Conservation (phyloP, 2,329 filamentous ascomycete species). For the Thermoascus crustaceus region DNA sequence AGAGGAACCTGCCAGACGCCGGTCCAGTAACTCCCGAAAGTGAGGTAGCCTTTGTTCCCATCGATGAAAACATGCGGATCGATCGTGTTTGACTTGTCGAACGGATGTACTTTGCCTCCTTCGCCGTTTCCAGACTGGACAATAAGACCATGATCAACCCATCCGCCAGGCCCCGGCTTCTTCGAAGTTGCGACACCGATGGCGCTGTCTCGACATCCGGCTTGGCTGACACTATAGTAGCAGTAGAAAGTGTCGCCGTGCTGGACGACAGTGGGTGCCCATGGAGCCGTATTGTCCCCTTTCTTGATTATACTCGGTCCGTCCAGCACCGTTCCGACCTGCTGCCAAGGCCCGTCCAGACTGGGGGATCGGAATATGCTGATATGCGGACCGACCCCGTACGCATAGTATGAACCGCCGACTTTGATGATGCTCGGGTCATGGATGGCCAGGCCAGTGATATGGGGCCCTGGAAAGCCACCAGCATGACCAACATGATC, state of each 20-base stretch:
- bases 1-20: slow-evolving; percentile 30
- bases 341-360: slow-evolving; percentile 25
- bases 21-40: slow-evolving; percentile 29
- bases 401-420: slow-evolving; percentile 21
- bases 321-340: slow-evolving; percentile 22
- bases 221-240: slow-evolving; percentile 26
- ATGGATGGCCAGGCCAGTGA: slow-evolving; percentile 19
- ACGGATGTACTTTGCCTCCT: slow-evolving; percentile 20
- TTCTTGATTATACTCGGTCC: slow-evolving; percentile 23
- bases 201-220: slow-evolving; percentile 24
- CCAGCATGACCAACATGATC: neutral
- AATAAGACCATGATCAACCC: slow-evolving; percentile 29
- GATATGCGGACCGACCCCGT: slow-evolving; percentile 26
- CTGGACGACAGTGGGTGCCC: slow-evolving; percentile 28
- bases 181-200: slow-evolving; percentile 28
- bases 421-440: slow-evolving; percentile 25
- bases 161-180: slow-evolving; percentile 15
- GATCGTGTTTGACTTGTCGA: slow-evolving; percentile 30
- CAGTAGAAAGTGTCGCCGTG: slow-evolving; percentile 27
- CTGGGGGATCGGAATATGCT: slow-evolving; percentile 20
- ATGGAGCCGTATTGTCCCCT: slow-evolving; percentile 22
- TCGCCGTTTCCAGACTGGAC: slow-evolving; percentile 23
- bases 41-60: slow-evolving; percentile 22
- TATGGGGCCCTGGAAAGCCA: slow-evolving; percentile 1
- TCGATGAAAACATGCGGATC: slow-evolving; percentile 23